Conservation (phyloP, 176 grass and related monocot species). For the Rhynchospora tenuis region DNA sequence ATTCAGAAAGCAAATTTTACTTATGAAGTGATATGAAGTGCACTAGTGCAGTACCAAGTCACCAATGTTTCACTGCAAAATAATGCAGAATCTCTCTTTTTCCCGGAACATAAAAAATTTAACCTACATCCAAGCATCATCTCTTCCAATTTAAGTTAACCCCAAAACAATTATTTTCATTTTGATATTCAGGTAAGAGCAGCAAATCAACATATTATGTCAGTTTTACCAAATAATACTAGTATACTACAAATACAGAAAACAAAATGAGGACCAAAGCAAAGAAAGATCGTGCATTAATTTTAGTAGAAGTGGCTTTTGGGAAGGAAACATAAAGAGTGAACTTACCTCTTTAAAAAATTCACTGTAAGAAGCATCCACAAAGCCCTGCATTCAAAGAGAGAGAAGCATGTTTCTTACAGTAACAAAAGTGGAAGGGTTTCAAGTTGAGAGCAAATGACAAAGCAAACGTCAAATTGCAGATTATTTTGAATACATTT, state of each 20-base stretch:
- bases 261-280: background rate
- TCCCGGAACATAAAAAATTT: background rate
- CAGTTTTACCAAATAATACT: background rate
- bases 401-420: background rate
- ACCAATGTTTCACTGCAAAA: background rate
- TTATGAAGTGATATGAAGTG: background rate
- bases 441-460: background rate
- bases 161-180: background rate
- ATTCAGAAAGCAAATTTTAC: background rate
- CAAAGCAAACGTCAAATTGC: too few species aligned
- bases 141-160: background rate
- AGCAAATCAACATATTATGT: background rate
- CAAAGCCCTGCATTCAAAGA: conserved; percentile 56
- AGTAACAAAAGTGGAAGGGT: background rate
- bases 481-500: background rate
- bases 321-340: background rate
- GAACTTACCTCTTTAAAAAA: conserved; percentile 69
- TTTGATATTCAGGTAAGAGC: background rate
- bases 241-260: background rate
- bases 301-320: background rate
- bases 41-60: background rate
- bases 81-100: background rate
- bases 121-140: background rate
- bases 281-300: background rate
- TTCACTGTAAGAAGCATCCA: conserved; percentile 60